phyloP scores from a whole-genome alignment of 2,329 filamentous ascomycete species.

The Colletotrichum godetiae region DNA sequence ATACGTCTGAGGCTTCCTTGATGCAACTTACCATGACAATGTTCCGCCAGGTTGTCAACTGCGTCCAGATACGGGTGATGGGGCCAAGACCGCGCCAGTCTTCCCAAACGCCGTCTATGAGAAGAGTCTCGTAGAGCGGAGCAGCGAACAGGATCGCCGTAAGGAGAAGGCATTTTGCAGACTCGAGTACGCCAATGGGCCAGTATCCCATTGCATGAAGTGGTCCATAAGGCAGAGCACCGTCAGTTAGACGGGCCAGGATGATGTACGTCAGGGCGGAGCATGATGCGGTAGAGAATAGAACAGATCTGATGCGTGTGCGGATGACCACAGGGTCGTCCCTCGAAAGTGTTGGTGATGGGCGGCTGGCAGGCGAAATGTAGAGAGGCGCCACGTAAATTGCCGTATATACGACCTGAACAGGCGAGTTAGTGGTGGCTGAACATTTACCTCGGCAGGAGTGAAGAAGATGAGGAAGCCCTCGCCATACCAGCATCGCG shows the following conservation, averaged over 20 bases:
- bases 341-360: conserved; percentile 81
- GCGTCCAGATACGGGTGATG: conserved; percentile 70
- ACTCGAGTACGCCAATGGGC: conserved; percentile 76
- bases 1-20: conserved; percentile 7
- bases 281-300: conserved; percentile 77
- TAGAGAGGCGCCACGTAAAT: conserved; percentile 94
- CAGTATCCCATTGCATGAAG: conserved; percentile 83
- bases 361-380: conserved; percentile 81
- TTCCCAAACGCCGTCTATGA: conserved; percentile 78
- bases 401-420: conserved; percentile 81
- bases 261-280: conserved; percentile 75
- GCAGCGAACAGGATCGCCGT: conserved; percentile 85
- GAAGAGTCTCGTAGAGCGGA: conserved; percentile 82
- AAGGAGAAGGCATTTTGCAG: conserved; percentile 72
- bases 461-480: background rate
- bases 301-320: conserved; percentile 84
- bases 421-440: conserved; percentile 27
- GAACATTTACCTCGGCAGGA: background rate
- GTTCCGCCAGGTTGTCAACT: conserved; percentile 89
- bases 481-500: conserved; percentile 34
- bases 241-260: conserved; percentile 54
- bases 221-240: conserved; percentile 62
- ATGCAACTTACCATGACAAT: conserved; percentile 78
- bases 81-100: conserved; percentile 69
- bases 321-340: conserved; percentile 92